Conservation (phyloP, 2,329 filamentous ascomycete species). For the Diplodia mutila region DNA sequence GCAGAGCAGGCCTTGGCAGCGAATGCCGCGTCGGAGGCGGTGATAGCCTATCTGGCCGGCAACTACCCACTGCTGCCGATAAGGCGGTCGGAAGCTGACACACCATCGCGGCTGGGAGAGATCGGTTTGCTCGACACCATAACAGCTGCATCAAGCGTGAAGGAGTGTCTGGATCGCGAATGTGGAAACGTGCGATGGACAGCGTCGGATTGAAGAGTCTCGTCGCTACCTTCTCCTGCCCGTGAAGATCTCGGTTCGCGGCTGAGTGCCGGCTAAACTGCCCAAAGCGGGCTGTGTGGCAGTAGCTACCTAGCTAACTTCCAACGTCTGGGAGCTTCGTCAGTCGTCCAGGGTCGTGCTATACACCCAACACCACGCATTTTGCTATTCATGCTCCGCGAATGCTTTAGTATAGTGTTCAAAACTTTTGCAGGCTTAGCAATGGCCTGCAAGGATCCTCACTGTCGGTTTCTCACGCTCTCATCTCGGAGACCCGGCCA, state of each 20-base stretch:
- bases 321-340: slow-evolving; percentile 21
- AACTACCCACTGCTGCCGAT: slow-evolving; percentile 8
- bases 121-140: not conserved
- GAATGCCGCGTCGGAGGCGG: not conserved
- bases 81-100: slow-evolving; percentile 1
- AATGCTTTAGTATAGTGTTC: not conserved
- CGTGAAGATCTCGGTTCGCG: not conserved
- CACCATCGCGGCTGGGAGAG: not conserved
- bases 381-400: not conserved
- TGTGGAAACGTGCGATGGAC: not conserved
- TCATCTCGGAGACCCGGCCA: too few relatives aligned
- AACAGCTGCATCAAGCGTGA: not conserved
- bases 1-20: not conserved
- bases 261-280: not conserved
- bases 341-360: not conserved
- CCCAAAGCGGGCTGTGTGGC: not conserved
- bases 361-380: not conserved
- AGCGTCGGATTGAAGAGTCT: not conserved
- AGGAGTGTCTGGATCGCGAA: not conserved
- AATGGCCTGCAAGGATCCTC: not conserved
- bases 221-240: too few relatives aligned
- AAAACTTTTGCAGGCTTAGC: not conserved
- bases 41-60: slow-evolving; percentile 20
- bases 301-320: not conserved
- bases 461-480: not conserved